Evolutionary conservation across 495 filamentous ascomycete species (phyloP).

Genomic region (Penicillium diatomitis): DNA sequence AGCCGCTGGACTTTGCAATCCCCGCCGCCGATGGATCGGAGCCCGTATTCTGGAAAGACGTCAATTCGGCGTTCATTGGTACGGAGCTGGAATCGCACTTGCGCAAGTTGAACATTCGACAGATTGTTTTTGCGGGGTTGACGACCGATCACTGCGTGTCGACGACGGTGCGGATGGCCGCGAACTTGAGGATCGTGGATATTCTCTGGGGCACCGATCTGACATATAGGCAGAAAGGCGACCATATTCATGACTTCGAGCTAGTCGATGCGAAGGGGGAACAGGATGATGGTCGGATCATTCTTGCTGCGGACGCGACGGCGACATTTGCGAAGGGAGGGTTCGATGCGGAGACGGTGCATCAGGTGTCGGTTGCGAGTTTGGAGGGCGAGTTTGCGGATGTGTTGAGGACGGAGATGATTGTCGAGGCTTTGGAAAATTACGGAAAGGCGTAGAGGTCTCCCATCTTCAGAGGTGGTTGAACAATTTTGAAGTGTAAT

Average conservation of each 20-base stretch:
- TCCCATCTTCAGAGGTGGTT: too few relatives aligned
- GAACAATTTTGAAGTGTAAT: too few relatives aligned
- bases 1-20: slow-evolving; percentile 28
- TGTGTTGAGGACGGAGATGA: slow-evolving; percentile 28
- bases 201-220: slow-evolving; percentile 12
- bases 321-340: slow-evolving; percentile 37
- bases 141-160: slow-evolving; percentile 45
- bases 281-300: slow-evolving; percentile 14
- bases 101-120: slow-evolving; percentile 22
- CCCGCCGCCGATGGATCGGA: slow-evolving; percentile 35
- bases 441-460: background rate
- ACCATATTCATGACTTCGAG: slow-evolving; percentile 16
- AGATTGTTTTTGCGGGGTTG: slow-evolving; percentile 35
- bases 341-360: slow-evolving; percentile 39
- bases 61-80: slow-evolving; percentile 42
- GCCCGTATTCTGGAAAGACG: slow-evolving; percentile 34
- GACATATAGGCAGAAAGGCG: slow-evolving; percentile 5
- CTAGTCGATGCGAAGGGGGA: slow-evolving; percentile 21
- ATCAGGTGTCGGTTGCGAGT: slow-evolving; percentile 37
- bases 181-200: slow-evolving; percentile 37
- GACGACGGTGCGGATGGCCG: slow-evolving; percentile 41
- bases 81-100: slow-evolving; percentile 34
- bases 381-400: slow-evolving; percentile 41
- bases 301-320: slow-evolving; percentile 40
- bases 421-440: slow-evolving; percentile 19